phyloP scores from a whole-genome alignment of 257 asterid genomes.

The Nicotiana attenuata region DNA sequence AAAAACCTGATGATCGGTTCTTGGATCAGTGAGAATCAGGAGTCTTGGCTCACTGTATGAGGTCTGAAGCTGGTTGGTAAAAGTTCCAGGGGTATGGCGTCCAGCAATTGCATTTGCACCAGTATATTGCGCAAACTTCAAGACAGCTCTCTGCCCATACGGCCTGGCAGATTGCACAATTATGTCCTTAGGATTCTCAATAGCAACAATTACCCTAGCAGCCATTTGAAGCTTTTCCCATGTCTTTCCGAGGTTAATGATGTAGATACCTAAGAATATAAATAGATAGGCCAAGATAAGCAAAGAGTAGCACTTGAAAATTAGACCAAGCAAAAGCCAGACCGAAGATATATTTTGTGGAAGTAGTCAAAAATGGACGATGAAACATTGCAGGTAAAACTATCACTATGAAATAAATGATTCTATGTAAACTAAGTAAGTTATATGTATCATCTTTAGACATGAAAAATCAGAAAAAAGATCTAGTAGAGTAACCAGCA shows the following conservation, averaged over 20 bases:
- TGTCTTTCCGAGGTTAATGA: conserved; percentile 23
- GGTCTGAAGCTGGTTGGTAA: conserved; percentile 24
- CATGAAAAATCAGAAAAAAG: background rate
- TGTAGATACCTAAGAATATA: conserved; percentile 20
- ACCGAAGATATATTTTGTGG: background rate
- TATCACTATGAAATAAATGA: background rate
- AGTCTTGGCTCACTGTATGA: conserved; percentile 22
- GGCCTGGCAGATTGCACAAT: conserved; percentile 27
- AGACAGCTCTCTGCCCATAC: conserved; percentile 27
- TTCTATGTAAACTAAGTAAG: background rate
- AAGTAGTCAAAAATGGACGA: background rate
- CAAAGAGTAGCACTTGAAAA: background rate
- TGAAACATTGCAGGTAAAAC: background rate
- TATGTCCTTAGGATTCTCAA: conserved; percentile 24
- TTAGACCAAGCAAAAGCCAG: background rate
- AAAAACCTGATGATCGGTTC: conserved; percentile 25
- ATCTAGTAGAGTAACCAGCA: background rate
- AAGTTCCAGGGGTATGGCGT: conserved; percentile 27
- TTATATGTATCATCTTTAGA: background rate
- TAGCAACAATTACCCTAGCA: conserved; percentile 25
- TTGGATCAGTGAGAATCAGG: conserved; percentile 22
- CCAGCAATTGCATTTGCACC: conserved; percentile 27
- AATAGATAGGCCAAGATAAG: background rate
- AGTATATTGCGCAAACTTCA: conserved; percentile 25
- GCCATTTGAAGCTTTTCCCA: conserved; percentile 30